Evolutionary conservation across 139 green algal genomes (phyloP), one percentile per base, ranked within the genome.

Genomic region (Coccomyxa sp.): DNA sequence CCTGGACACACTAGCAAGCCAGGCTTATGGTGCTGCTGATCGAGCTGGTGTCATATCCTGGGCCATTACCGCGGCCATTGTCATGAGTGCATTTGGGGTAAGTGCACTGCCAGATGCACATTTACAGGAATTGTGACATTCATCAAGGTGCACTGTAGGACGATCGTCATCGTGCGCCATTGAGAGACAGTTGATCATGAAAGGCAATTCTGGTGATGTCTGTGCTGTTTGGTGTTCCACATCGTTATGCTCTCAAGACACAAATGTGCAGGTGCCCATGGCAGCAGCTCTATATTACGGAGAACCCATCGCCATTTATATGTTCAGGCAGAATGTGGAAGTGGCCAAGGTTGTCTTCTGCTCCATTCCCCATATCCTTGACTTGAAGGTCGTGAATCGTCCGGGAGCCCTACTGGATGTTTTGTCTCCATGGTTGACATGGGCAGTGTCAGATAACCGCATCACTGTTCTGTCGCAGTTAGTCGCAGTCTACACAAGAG

Each of bases 1-100:
- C n/a, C 63, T 77, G 12, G 63, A 82, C 79, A 82, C 79, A 78
- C 45, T 87, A 28, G 84, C 71, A 63, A 87, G 84, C 60, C 84
- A 87, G 77, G 80, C 84, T 16, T 87, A 76, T 80, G 84, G 84
- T 13, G 77, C 71, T 58, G 76, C 45, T 1, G 79, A 87, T 63
- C 59, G 79, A 17, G 75, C 81, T 17, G 63, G 58, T n/a, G 80
- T 87, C 25, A 66, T 85, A 30, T 79, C 76, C 27, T 87, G 84
- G 84, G 59, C 80, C 14, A 66, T 84, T 63, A 82, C 84, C 51
- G 80, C 84, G 12, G 57, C 23, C 14, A 27, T 79, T 30, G 75
- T 77, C 11, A 77, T 87, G 63, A 74, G 60, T 10, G 16, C 84
- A 28, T 21, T 71, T 28, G 63, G 63, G 18, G 63, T 71, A 9